Percentiles rank a stretch among this genome's conserved stretches.
These are phyloP conservation scores for Whalleya microplaca DNA, from an alignment of 2,329 filamentous ascomycete genomes.

Conservation along the genomic window DNA sequence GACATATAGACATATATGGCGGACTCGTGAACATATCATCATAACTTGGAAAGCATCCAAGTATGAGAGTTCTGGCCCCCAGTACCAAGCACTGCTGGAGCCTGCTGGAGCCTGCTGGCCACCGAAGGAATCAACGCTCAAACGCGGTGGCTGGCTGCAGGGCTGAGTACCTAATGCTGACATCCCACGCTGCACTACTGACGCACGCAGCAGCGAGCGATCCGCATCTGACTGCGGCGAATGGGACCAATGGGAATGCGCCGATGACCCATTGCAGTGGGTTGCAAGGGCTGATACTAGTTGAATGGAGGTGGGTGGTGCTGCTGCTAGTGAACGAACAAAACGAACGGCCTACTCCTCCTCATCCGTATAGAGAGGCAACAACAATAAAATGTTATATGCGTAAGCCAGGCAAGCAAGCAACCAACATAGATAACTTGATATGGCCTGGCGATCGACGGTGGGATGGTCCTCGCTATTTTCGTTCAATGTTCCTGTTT, in stretches of 20 bases:
- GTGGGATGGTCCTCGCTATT: neutral
- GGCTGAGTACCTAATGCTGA: slow-evolving; percentile 20
- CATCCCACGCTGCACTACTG: slow-evolving; percentile 16
- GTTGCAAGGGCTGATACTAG: slow-evolving; percentile 21
- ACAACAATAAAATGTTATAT: too few species aligned
- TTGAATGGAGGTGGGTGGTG: neutral
- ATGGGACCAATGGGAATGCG: slow-evolving; percentile 19
- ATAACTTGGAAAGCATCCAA: neutral
- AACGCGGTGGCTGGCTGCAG: slow-evolving; percentile 9
- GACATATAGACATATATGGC: too few species aligned
- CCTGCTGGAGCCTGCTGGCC: neutral
- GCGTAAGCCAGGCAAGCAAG: too few species aligned
- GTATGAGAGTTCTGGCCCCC: neutral
- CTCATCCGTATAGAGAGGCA: too few species aligned
- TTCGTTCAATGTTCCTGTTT: neutral
- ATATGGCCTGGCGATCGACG: neutral
- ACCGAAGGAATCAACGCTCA: slow-evolving; percentile 4
- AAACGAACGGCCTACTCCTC: too few species aligned
- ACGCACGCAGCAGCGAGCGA: slow-evolving; percentile 15
- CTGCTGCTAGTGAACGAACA: too few species aligned
- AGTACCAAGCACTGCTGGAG: neutral
- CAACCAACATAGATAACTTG: too few species aligned
- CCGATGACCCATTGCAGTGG: slow-evolving; percentile 29
- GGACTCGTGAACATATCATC: neutral
- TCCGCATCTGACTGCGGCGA: slow-evolving; percentile 17